A percentile compares a stretch with the other conserved stretches of the same genome.
These are phyloP conservation scores for Aaosphaeria arxii DNA, from an alignment of 2,329 filamentous ascomycete genomes.

Conservation along the genomic window DNA sequence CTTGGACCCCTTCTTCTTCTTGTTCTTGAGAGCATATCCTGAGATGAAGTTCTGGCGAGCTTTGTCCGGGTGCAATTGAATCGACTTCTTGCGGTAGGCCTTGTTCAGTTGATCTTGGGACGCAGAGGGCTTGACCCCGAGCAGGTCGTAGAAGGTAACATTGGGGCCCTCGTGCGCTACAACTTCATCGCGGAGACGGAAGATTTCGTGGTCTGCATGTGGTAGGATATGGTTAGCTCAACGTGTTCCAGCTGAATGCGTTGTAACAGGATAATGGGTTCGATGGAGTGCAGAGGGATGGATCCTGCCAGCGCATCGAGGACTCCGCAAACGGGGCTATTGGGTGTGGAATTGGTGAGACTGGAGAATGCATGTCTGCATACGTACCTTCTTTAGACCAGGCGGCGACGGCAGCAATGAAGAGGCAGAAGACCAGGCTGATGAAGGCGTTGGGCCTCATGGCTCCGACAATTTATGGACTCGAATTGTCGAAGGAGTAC, in stretches of 20 bases:
- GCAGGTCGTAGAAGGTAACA: conserved; percentile 89
- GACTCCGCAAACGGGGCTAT: conserved; percentile 1
- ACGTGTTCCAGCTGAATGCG: conserved; percentile 12
- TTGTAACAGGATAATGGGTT: conserved; percentile 2
- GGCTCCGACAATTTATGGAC: conserved; percentile 24
- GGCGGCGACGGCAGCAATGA: conserved; percentile 68
- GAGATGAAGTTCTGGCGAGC: conserved; percentile 79
- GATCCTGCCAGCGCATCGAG: conserved; percentile 1
- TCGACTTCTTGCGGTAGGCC: conserved; percentile 86
- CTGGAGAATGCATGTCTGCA: background rate
- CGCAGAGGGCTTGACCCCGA: conserved; percentile 71
- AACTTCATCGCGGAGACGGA: conserved; percentile 88
- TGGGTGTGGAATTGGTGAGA: conserved; percentile 4
- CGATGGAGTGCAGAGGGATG: background rate
- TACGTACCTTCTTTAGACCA: conserved; percentile 82
- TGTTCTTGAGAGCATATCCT: conserved; percentile 57
- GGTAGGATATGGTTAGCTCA: conserved; percentile 15
- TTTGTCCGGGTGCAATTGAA: conserved; percentile 89
- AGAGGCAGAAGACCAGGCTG: conserved; percentile 65
- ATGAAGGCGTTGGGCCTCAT: conserved; percentile 69
- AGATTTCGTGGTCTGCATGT: conserved; percentile 86
- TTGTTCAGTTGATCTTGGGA: conserved; percentile 87
- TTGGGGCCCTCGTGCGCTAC: conserved; percentile 69
- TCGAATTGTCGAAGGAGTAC: too few relatives aligned
- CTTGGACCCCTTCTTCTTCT: conserved; percentile 48